Evolutionary conservation across 1,139 yeast species (phyloP), one percentile per base, ranked within the genome.

Genomic region (Suhomyces bribrorum): DNA sequence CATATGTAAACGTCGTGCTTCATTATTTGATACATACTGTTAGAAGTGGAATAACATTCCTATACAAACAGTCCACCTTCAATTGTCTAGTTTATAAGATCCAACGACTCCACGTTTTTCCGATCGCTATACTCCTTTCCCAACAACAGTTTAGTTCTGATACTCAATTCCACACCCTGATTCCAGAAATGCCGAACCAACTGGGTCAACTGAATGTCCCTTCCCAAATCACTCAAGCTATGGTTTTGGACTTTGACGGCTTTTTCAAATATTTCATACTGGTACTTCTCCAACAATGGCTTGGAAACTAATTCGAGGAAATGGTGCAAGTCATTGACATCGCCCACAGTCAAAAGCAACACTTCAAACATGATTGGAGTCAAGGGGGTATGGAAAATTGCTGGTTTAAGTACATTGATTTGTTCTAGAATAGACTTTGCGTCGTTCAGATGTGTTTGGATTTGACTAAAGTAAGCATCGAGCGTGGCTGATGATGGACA

Each of bases 321-420:
- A 32, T 66, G 64, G 12, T 62, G 60, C 33, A 71, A 52, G 28
- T 70, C 76, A 29, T 48, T 49, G 1, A 47, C 39, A 30, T 54
- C 54, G 14, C 52, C 46, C 5, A 64, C 54, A 2, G 57, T 50
- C 7, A 47, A 41, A 29, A 69, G 45, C 5, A 70, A 40, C 5
- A 64, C 45, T 14, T 47, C 43, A 29, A 64, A 56, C 3, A 56
- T 37, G 2, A 45, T 33, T 0, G 48, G 39, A 15, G 53, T 50
- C 16, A 67, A 36, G 2, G 49, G 48, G 14, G 49, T 45, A 35
- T 62, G 63, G 43, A 61, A 61, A 17, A 70, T 37, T 1, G 57
- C 62, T 2, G 66, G 57, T 42, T 71, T 71, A 24, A 69, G 51
- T 18, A 50, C 44, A 7, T 53, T 25, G 14, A 66, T 52, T n/a